Evolutionary conservation across 768 basidiomycete genomes (phyloP), one percentile per base, ranked within the genome.

Genomic region (Lyophyllum shimeji): DNA sequence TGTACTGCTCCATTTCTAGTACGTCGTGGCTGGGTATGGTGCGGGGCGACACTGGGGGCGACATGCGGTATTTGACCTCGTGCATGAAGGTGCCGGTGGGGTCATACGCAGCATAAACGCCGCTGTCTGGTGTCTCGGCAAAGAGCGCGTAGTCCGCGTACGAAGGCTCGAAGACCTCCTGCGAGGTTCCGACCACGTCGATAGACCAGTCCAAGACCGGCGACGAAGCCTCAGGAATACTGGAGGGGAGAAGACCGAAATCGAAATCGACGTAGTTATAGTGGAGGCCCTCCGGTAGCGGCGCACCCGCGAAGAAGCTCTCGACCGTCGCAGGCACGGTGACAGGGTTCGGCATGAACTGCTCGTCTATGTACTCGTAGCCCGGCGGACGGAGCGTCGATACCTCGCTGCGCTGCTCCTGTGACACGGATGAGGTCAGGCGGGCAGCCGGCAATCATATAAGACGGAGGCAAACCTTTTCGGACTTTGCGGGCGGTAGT

Each of bases 321-420:
- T 43, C 50, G 42, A 50, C 21, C 4, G 47, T 51, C 7, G 20
- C 44, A 15, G 54, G 53, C 6, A 18, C 24, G n/a, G 44, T 40
- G 21, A 50, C 49, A 6, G 53, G 23, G 23, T 61, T 57, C 40
- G 56, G 56, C 13, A 55, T 61, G 29, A 61, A 66, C 12, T 58
- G 58, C 24, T 59, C 57, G 18, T 58, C 52, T 37, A 57, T 57
- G 24, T 20, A 39, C 23, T 66, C 63, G 42, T 63, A 63, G 44
- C 60, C 60, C 20, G 63, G 54, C 17, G 56, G 62, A 31, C 56
- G 57, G 18, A 61, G 29, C 0, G 56, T 50, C 5, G 46, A 52
- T 13, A 53, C 21, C 31, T 53, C 55, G 20, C 33, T 43, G 23
- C 45, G 52, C 39, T 15, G n/a, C 49, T 60, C 52, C 54, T 58